Evolutionary conservation across 805 yeast species (phyloP), one percentile per base, ranked within the genome.

Genomic region (Sugiyamaella lignohabitans): DNA sequence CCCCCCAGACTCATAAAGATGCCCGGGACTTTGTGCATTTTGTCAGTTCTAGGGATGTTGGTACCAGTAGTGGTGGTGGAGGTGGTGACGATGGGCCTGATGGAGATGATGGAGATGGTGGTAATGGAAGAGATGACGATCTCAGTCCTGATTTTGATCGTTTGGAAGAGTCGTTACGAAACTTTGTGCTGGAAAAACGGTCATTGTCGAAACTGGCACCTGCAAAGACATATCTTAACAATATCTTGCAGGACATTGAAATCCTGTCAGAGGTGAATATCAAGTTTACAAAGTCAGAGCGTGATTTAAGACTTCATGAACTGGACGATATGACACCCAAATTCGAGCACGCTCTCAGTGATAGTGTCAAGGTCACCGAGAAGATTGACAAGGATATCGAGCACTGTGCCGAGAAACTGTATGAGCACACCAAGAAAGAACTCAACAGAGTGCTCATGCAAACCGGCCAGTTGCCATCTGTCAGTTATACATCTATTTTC

Each of bases 21-120:
- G 78, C 96, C 0, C 68, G 74, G n/a, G 95, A 89, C 38, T 88
- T 93, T 67, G 94, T 93, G 5, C 98, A 94, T 63, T 93, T 93
- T 66, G 86, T 93, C 4, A 80, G 91, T 22, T 79, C 91, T 0
- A 69, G 73, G 18, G 73, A 75, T 2, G 72, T 74, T 5, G 32
- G 32, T 14, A 72, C 73, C 1, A 71, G 61, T 24, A 70, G 60
- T 18, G 68, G 61, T 3, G 70, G 53, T 42, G 70, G 59, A 23
- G 68, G 57, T 16, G 73, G 58, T 46, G 70, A 58, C 36, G 76
- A 62, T 42, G 68, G 57, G 16, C 70, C 63, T 47, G 69, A 56
- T 19, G 60, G 55, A 19, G 61, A 54, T 21, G 59, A 55, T 34
- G 66, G 58, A 42, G 60, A 60, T 16, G 63, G 64, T 44, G 60